Evolutionary conservation across 768 basidiomycete species (phyloP).

Genomic region (Mycena leptocephala): DNA sequence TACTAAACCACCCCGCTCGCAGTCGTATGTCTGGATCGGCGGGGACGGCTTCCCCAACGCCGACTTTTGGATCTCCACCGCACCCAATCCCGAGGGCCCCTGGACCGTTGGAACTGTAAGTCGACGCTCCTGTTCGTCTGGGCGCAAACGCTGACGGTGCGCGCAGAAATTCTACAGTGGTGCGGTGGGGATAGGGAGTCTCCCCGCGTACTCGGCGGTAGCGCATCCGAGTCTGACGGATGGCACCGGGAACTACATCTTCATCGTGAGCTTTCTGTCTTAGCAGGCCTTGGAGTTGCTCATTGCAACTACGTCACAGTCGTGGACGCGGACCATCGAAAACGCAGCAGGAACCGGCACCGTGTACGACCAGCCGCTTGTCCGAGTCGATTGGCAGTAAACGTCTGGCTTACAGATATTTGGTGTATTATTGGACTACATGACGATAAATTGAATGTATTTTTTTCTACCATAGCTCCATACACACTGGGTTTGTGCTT

Average conservation of each 20-base stretch:
- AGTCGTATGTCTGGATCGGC: slow-evolving; percentile 34
- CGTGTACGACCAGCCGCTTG: slow-evolving; percentile 35
- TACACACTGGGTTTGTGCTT: no score
- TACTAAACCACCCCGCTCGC: neutral
- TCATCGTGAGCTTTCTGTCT: slow-evolving; percentile 23
- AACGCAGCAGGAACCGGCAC: neutral
- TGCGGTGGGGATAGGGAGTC: slow-evolving; percentile 13
- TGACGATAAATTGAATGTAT: no score
- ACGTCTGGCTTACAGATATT: neutral
- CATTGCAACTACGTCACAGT: neutral
- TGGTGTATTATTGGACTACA: neutral
- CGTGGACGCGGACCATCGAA: slow-evolving; percentile 18
- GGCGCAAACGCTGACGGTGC: neutral
- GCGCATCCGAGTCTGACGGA: slow-evolving; percentile 34
- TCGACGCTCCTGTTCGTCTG: neutral
- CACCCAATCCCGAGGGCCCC: slow-evolving; percentile 30
- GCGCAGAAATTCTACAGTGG: slow-evolving; percentile 27
- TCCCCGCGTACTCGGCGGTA: slow-evolving; percentile 28
- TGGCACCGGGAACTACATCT: slow-evolving; percentile 35
- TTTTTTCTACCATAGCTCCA: no score
- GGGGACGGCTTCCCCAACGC: slow-evolving; percentile 32
- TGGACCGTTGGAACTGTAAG: slow-evolving; percentile 19
- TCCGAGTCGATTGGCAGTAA: slow-evolving; percentile 30
- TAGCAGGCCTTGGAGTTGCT: neutral
- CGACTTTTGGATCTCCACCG: slow-evolving; percentile 31